Percentiles rank a stretch among this genome's conserved stretches.
Evolutionary conservation across 352 stramenopile genomes (phyloP).

Genomic region (Phytopythium sindhum): DNA sequence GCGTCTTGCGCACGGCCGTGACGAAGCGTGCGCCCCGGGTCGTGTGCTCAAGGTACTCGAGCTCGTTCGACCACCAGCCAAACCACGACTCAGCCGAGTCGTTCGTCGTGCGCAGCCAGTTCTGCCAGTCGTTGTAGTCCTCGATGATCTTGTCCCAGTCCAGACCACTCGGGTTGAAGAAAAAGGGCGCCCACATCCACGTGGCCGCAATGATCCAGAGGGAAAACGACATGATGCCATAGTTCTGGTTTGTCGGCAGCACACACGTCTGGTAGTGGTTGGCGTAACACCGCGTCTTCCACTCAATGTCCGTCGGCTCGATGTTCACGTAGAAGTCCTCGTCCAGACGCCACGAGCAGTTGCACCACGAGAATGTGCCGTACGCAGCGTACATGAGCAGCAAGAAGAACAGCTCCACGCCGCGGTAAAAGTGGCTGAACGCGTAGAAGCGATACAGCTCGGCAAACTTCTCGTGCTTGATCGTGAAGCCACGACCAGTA

Average conservation of each 20-base stretch:
- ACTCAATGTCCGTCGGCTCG: conserved; percentile 69
- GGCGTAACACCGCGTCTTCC: conserved; percentile 73
- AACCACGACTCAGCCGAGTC: conserved; percentile 87
- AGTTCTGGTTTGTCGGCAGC: conserved; percentile 95
- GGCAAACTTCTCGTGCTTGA: conserved; percentile 97
- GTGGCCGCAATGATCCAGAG: conserved; percentile 92
- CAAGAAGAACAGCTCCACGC: conserved; percentile 91
- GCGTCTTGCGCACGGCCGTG: conserved; percentile 72
- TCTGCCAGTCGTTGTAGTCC: conserved; percentile 94
- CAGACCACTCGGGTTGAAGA: conserved; percentile 97
- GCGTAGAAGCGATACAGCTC: conserved; percentile 98
- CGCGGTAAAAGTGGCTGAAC: conserved; percentile 97
- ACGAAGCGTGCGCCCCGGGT: conserved; percentile 58
- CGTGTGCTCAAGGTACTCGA: conserved; percentile 82
- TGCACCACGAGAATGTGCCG: conserved; percentile 93
- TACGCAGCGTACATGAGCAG: conserved; percentile 84
- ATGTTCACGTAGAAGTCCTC: conserved; percentile 70
- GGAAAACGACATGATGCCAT: conserved; percentile 97
- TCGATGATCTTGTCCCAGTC: conserved; percentile 96
- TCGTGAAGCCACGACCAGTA: conserved; percentile 98
- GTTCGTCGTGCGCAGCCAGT: conserved; percentile 90
- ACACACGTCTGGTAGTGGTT: conserved; percentile 89
- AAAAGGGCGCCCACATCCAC: conserved; percentile 86
- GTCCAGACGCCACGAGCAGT: conserved; percentile 80
- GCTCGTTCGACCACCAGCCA: conserved; percentile 83